A percentile compares a stretch with the other conserved stretches of the same genome.
These are phyloP conservation scores for Liriodendron chinense DNA, from an alignment of 164 flowering plant genomes.

Conservation along the genomic window DNA sequence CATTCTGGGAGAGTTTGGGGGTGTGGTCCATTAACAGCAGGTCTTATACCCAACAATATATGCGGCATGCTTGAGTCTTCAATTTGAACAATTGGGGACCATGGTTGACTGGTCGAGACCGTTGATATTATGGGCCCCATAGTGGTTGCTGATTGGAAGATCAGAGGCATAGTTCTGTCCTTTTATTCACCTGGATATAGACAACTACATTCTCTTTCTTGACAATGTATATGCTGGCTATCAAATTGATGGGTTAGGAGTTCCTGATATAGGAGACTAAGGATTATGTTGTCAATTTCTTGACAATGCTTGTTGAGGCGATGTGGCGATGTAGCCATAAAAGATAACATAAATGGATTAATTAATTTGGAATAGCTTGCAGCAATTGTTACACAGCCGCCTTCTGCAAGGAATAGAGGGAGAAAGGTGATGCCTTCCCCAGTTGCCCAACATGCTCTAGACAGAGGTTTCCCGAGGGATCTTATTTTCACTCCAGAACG, in stretches of 20 bases:
- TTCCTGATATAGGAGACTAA: too few relatives aligned
- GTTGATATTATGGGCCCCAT: too few relatives aligned
- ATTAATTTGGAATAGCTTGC: conserved; percentile 55
- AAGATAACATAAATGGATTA: not conserved
- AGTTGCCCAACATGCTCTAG: conserved; percentile 80
- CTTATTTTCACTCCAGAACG: conserved; percentile 83
- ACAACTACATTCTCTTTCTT: too few relatives aligned
- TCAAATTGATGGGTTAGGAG: too few relatives aligned
- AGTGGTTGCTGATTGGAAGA: too few relatives aligned
- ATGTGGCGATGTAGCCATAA: not conserved
- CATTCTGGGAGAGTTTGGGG: not conserved
- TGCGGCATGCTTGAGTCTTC: too few relatives aligned
- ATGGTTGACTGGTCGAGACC: too few relatives aligned
- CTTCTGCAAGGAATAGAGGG: conserved; percentile 80
- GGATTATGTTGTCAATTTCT: too few relatives aligned
- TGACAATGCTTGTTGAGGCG: not conserved
- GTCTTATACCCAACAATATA: not conserved
- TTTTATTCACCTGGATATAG: too few relatives aligned
- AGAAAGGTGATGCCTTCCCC: conserved; percentile 81
- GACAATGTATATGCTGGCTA: too few relatives aligned
- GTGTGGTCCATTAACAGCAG: not conserved
- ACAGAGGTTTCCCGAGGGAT: conserved; percentile 68
- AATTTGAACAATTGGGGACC: too few relatives aligned
- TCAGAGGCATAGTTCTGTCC: too few relatives aligned
- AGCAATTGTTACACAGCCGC: conserved; percentile 94